Conservation (phyloP, 345 rosid genomes). For the Fremontodendron californicum region DNA sequence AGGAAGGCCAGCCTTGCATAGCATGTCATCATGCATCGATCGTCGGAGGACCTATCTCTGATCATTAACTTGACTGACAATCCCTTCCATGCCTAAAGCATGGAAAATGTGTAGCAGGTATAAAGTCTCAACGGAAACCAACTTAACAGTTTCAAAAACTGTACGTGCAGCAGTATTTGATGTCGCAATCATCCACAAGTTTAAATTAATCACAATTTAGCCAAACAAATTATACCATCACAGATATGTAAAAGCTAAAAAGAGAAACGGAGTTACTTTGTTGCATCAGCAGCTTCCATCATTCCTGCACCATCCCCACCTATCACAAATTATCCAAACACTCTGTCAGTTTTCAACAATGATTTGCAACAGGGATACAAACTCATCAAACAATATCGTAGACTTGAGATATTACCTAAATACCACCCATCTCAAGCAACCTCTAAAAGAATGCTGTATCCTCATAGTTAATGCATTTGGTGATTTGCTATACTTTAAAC, state of each 20-base stretch:
- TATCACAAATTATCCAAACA: slow-evolving; percentile 6
- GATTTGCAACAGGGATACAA: background rate
- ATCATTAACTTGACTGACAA: background rate
- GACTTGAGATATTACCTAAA: background rate
- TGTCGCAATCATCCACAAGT: background rate
- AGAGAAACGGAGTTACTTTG: background rate
- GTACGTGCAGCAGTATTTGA: background rate
- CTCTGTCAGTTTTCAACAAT: background rate
- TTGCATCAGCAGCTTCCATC: background rate
- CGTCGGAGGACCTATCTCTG: background rate
- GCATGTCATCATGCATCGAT: background rate
- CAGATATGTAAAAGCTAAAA: background rate
- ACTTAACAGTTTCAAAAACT: background rate
- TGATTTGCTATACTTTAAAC: background rate
- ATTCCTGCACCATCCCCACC: slow-evolving; percentile 1
- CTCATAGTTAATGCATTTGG: background rate
- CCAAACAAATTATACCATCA: background rate
- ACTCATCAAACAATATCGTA: background rate
- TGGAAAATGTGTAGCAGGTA: background rate
- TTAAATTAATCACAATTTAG: background rate
- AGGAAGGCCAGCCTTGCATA: background rate
- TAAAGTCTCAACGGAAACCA: background rate
- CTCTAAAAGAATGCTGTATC: too few relatives aligned
- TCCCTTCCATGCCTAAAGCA: background rate
- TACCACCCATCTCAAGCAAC: background rate